These are phyloP conservation scores for Eimeria sp. DNA, from an alignment of 169 alveolate genomes.

Conservation along the genomic window DNA sequence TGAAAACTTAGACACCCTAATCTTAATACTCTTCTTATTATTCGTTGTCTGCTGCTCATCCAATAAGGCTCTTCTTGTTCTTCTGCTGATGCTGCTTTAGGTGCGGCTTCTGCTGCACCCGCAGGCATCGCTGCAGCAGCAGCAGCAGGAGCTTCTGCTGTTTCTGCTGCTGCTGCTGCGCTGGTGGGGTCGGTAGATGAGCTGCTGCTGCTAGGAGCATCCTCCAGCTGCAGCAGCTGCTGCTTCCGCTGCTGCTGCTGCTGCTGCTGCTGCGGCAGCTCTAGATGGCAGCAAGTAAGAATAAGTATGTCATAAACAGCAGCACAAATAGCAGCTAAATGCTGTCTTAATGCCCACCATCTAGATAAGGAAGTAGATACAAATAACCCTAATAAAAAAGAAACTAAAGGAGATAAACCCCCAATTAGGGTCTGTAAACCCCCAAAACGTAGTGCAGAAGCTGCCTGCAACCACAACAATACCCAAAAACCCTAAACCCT, in stretches of 20 bases:
- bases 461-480: slow-evolving; percentile 52
- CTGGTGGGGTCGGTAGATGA: background rate
- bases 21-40: slow-evolving; percentile 49
- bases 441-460: slow-evolving; percentile 61
- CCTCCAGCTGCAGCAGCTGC: slow-evolving; percentile 20
- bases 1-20: slow-evolving; percentile 62
- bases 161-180: background rate
- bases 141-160: background rate
- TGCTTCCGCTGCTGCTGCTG: slow-evolving; percentile 47
- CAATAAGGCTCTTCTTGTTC: slow-evolving; percentile 31
- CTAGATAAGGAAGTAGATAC: slow-evolving; percentile 76
- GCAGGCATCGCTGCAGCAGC: background rate
- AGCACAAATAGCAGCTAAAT: slow-evolving; percentile 33
- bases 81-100: background rate
- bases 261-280: slow-evolving; percentile 35
- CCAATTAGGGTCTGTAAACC: slow-evolving; percentile 74
- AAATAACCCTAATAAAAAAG: slow-evolving; percentile 65
- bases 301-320: slow-evolving; percentile 60
- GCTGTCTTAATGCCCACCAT: slow-evolving; percentile 79
- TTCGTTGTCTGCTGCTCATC: background rate
- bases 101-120: background rate
- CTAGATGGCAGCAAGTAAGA: slow-evolving; percentile 72
- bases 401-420: slow-evolving; percentile 54
- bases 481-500: slow-evolving; percentile 33
- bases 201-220: background rate